Base-by-base conservation (phyloP, 192 early-diverging fungal species). In the Physocladia obscura region DNA sequence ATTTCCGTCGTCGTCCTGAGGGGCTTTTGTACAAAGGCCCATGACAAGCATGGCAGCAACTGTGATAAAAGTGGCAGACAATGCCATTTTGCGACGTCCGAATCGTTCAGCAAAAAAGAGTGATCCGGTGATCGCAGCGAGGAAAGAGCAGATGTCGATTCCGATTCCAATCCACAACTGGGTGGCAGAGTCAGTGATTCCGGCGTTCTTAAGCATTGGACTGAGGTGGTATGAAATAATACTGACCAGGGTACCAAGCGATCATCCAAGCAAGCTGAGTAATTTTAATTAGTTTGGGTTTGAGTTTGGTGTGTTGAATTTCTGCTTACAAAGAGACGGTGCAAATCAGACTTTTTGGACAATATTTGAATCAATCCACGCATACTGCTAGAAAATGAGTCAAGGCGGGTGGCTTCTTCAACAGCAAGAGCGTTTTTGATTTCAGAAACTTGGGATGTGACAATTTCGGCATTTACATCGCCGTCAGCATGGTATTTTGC, bases 401-500 rank as follows among this genome's bases (percentile, higher is more conserved):
- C n/a, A n/a, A n/a, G n/a, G n/a, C n/a, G n/a, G n/a, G 47, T 48
- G 17, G 17, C 47, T 17, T n/a, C 15, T 30, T 56, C 54, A 8
- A 13, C 24, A 8, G 13, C 15, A 6, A 6, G 38, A 5, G 59
- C 63, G n/a, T 62, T 57, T 5, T 19, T 65, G 63, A 69, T 69
- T 30, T 69, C 67, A 11, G 63, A 19, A 8, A 70, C 15, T 63
- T 71, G 13, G 39, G 34, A 38, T 4, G 11, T 13, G 5, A 71
- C 69, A 21, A 71, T 4, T 6, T 5, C 4, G 64, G 35, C 70
- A 21, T 71, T 71, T n/a, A 8, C 31, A 32, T 71, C 69, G n/a
- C 65, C 69, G 44, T 48, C 44, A 8, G 64, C 69, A 63, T 71
- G 69, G 67, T 71, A 71, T 19, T 40, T 22, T 19, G 37, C 67